phyloP scores from a whole-genome alignment of 805 yeast genomes.

The Saccharomycopsis synnaedendra region DNA sequence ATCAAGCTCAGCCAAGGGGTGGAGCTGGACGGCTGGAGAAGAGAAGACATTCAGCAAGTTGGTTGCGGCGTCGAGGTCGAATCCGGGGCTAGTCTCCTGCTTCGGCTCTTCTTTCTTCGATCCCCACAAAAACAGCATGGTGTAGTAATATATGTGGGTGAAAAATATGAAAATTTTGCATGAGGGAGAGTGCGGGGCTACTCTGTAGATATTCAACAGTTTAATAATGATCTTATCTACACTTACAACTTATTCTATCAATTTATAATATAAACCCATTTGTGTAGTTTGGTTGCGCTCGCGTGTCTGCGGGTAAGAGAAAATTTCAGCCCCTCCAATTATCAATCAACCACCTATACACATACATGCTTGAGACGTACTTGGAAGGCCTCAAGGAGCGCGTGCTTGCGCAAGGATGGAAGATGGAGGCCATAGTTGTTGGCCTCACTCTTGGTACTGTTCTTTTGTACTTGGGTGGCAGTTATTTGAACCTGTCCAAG shows the following conservation, averaged over 20 bases:
- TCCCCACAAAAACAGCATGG: constrained; percentile 17
- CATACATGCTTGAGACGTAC: too few species aligned
- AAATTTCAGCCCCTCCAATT: too few species aligned
- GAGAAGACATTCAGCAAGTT: constrained; percentile 50
- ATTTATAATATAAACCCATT: too few species aligned
- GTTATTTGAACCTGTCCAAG: constrained; percentile 39
- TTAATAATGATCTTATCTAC: too few species aligned
- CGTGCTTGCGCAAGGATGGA: constrained; percentile 48
- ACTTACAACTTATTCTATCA: too few species aligned
- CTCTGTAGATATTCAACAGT: too few species aligned
- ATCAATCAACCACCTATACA: too few species aligned
- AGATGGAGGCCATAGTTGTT: constrained; percentile 50
- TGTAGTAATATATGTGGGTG: not conserved
- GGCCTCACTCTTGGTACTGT: constrained; percentile 39
- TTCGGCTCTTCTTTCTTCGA: constrained; percentile 2
- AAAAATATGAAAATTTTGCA: not conserved
- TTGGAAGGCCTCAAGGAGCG: constrained; percentile 9
- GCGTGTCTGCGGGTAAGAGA: too few species aligned
- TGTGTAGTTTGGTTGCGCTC: too few species aligned
- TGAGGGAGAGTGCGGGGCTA: too few species aligned
- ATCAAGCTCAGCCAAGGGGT: constrained; percentile 88
- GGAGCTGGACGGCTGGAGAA: constrained; percentile 48
- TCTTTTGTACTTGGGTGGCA: constrained; percentile 46
- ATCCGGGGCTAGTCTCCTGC: constrained; percentile 27
- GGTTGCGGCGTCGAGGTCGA: constrained; percentile 52